phyloP scores from a whole-genome alignment of 805 yeast species.

The Candida lessepsii region DNA sequence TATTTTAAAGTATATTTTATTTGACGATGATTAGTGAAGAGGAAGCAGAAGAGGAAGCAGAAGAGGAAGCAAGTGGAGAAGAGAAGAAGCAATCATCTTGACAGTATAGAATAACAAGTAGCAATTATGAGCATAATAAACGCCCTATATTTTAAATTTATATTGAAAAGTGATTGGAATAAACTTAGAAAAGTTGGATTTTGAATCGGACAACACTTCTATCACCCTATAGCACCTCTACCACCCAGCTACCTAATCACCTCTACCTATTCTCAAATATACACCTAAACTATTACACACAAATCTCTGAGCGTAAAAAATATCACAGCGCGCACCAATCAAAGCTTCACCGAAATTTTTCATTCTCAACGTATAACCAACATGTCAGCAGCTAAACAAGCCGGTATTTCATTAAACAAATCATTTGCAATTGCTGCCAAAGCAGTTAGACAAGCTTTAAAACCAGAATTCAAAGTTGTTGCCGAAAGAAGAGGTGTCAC shows the following conservation, averaged over 20 bases:
- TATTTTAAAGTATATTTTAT: constrained; percentile 76
- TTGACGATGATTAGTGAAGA: constrained; percentile 55
- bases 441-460: constrained; percentile 82
- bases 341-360: constrained; percentile 3
- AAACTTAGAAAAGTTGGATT: no score
- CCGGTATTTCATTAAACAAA: constrained; percentile 66
- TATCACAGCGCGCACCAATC: constrained; percentile 6
- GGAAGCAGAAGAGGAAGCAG: no score
- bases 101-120: no score
- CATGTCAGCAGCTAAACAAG: constrained; percentile 51
- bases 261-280: constrained; percentile 1
- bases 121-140: no score
- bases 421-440: constrained; percentile 89
- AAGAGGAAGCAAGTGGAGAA: no score
- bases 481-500: constrained; percentile 69
- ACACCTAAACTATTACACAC: not conserved
- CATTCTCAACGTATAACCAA: constrained; percentile 4
- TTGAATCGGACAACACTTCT: no score
- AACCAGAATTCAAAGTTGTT: constrained; percentile 75
- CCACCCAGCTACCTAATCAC: no score
- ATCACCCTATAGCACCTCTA: no score
- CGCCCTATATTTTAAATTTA: no score
- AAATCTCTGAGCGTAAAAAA: no score
- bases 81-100: no score
- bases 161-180: no score